These are phyloP conservation scores for Zostera marina DNA, from an alignment of 116 monocot genomes.

Conservation along the genomic window DNA sequence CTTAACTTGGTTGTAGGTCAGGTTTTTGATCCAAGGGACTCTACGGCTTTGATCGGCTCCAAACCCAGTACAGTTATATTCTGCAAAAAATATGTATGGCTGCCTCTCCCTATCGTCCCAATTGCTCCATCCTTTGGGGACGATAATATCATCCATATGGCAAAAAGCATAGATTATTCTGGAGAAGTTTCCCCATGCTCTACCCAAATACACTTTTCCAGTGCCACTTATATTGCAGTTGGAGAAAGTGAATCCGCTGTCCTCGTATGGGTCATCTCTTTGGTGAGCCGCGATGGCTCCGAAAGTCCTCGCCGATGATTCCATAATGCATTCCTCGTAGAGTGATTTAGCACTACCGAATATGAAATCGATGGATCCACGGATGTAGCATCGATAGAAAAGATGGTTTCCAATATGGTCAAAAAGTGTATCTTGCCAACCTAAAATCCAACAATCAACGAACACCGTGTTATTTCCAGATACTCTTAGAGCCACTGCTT, in stretches of 20 bases:
- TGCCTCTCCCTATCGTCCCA: slow-evolving; percentile 77
- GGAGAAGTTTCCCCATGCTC: slow-evolving; percentile 82
- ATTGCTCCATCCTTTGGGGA: slow-evolving; percentile 71
- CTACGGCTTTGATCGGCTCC: too few relatives aligned
- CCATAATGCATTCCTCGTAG: slow-evolving; percentile 45
- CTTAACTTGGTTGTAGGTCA: slow-evolving; percentile 40
- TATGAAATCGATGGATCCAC: slow-evolving; percentile 95
- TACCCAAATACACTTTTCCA: slow-evolving; percentile 59
- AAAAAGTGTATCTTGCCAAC: slow-evolving; percentile 78
- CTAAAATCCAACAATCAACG: slow-evolving; percentile 43
- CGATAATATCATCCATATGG: slow-evolving; percentile 33
- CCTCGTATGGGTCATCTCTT: slow-evolving; percentile 34
- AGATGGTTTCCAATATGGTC: slow-evolving; percentile 78
- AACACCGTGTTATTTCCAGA: slow-evolving; percentile 77
- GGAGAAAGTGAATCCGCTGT: slow-evolving; percentile 69
- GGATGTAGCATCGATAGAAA: slow-evolving; percentile 78
- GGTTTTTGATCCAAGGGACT: slow-evolving; percentile 75
- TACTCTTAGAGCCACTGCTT: slow-evolving; percentile 77
- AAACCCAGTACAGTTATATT: slow-evolving; percentile 52
- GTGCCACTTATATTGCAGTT: slow-evolving; percentile 46
- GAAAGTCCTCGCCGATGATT: slow-evolving; percentile 34
- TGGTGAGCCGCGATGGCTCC: slow-evolving; percentile 86
- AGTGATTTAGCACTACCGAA: slow-evolving; percentile 81
- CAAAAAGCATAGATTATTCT: slow-evolving; percentile 61
- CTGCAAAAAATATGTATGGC: slow-evolving; percentile 68